Conservation (phyloP, 225 moss, liverwort and hornwort genomes). For the Polytrichum commune region DNA sequence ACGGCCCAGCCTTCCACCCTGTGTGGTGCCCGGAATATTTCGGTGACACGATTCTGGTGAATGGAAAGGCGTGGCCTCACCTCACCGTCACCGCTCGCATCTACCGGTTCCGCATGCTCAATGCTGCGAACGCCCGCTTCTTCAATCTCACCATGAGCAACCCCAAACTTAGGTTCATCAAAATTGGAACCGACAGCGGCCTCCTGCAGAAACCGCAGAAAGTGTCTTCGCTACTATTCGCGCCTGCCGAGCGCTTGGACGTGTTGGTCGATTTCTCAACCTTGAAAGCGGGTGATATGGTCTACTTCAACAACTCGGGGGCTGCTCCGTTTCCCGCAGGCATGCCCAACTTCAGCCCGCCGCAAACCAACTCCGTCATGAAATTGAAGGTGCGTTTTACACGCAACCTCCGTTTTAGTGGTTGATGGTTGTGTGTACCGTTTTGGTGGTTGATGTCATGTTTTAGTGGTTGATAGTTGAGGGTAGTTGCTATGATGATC, state of each 20-base stretch:
- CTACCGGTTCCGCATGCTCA: conserved; percentile 62
- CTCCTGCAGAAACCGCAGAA: conserved; percentile 28
- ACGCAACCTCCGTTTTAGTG: too few relatives aligned
- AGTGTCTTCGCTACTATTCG: conserved; percentile 11
- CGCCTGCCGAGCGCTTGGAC: conserved; percentile 54
- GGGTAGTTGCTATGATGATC: too few relatives aligned
- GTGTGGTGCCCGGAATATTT: conserved; percentile 85
- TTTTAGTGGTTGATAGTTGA: too few relatives aligned
- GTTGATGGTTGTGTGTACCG: too few relatives aligned
- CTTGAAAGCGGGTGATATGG: conserved; percentile 12
- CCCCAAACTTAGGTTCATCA: conserved; percentile 6
- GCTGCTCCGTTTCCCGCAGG: conserved; percentile 50
- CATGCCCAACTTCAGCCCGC: conserved; percentile 16
- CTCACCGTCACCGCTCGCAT: conserved; percentile 43
- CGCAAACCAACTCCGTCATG: conserved; percentile 26
- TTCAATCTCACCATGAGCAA: conserved; percentile 38
- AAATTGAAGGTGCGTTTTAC: conserved; percentile 33
- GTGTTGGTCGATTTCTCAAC: conserved; percentile 53
- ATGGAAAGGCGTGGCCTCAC: conserved; percentile 72
- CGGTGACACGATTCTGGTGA: conserved; percentile 62
- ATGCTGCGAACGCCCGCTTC: conserved; percentile 57
- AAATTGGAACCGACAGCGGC: conserved; percentile 67
- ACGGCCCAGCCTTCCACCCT: conserved; percentile 28
- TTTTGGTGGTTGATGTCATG: too few relatives aligned
- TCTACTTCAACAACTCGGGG: conserved; percentile 55